Base-by-base conservation (phyloP, 352 stramenopile species). In the Phytophthora rubi region DNA sequence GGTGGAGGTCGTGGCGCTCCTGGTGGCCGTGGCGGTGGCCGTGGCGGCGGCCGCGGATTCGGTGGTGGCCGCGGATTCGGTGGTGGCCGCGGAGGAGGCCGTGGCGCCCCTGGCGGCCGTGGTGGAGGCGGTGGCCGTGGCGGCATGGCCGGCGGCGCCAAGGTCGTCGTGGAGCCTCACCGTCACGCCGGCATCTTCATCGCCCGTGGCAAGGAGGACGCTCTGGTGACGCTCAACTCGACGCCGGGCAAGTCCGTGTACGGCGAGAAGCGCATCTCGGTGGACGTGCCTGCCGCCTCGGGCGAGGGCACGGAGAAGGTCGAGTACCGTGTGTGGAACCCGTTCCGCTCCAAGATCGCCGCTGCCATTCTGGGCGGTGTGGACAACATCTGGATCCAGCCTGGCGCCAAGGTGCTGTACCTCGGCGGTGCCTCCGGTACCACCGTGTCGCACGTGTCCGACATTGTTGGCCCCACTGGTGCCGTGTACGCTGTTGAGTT, bases 261-360 rank as follows among this genome's bases (percentile, higher is more conserved):
- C 85, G 98, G 98, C 65, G 98, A 99, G 83, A 99, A 99, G 88
- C 89, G 97, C 74, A 99, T 99, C 70, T 99, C 91, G 53, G 98
- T 99, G 2, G 98, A 99, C 60, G 96, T 97, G 39, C 90, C 96
- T 6, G 81, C 91, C 12, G 91, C 94, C 44, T 90, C 86, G 53
- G 87, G 93, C 44, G 92, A 97, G 69, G 89, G 91, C 59, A 92
- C 92, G 0, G 92, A 97, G 70, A 99, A 99, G 91, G 92, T 99
- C 35, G 98, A 99, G 85, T 99, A 99, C 86, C 95, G 98, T 68
- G 97, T 99, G 64, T 99, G 98, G 98, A 99, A 99, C 88, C 98
- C 98, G 64, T 99, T 99, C 93, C 93, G 98, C 70, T 99, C 97
- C 56, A 99, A 99, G 93, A 89, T 99, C 45, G 98, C 97, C 33